Conservation (phyloP, 1,284 basidiomycete genomes). For the Cutaneotrichosporon daszewskae region DNA sequence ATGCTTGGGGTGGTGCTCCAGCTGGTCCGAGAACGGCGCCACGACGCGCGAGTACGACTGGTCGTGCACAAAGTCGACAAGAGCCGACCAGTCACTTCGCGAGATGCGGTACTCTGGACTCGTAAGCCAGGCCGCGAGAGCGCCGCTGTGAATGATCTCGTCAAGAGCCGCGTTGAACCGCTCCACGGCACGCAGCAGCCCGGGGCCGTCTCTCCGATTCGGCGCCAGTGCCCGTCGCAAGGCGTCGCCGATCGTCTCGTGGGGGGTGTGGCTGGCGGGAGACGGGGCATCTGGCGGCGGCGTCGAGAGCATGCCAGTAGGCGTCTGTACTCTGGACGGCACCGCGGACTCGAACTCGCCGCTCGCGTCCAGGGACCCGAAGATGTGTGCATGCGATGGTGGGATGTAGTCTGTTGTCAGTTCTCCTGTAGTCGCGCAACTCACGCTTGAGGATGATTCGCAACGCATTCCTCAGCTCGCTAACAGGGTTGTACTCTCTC, state of each 20-base stretch:
- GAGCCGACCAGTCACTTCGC: slow-evolving; percentile 46
- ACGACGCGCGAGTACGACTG: slow-evolving; percentile 55
- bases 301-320: slow-evolving; percentile 21
- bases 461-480: slow-evolving; percentile 42
- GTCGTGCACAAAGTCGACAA: slow-evolving; percentile 49
- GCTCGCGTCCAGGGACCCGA: slow-evolving; percentile 32
- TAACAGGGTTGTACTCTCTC: slow-evolving; percentile 49
- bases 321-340: slow-evolving; percentile 14
- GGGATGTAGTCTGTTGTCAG: slow-evolving; percentile 35
- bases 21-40: slow-evolving; percentile 48
- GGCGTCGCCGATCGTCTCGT: slow-evolving; percentile 50
- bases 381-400: slow-evolving; percentile 31
- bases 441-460: slow-evolving; percentile 39
- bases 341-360: slow-evolving; percentile 12
- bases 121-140: slow-evolving; percentile 29
- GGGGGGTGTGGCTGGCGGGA: slow-evolving; percentile 10
- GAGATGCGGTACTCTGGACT: slow-evolving; percentile 21
- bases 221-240: slow-evolving; percentile 50
- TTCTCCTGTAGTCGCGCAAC: slow-evolving; percentile 3
- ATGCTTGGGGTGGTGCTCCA: slow-evolving; percentile 47
- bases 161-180: slow-evolving; percentile 51
- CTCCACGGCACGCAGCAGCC: slow-evolving; percentile 49
- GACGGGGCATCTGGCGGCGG: slow-evolving; percentile 21
- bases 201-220: slow-evolving; percentile 51
- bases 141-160: slow-evolving; percentile 42